Evolutionary conservation across 2,329 filamentous ascomycete genomes (phyloP), one percentile per base, ranked within the genome.

Genomic region (Fusarium sarcochroum): DNA sequence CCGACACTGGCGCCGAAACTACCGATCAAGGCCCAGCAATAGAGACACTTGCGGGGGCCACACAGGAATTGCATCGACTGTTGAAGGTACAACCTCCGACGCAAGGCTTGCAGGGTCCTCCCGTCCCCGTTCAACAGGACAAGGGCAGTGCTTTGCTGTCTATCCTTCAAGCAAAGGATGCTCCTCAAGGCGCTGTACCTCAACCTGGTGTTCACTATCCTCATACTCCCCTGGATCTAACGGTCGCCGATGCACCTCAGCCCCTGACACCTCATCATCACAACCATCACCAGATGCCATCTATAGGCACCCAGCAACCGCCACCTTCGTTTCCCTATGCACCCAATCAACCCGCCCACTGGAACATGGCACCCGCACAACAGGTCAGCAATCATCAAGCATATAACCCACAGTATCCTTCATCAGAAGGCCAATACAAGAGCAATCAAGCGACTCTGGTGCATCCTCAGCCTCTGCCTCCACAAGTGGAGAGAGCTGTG

Each of bases 211-310:
- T 57, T 61, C 77, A 75, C 56, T 73, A 77, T 62, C 84, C 82
- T 41, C 83, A 84, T 50, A 87, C 86, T 7, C 85, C 88, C 10
- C 76, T 87, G 32, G 87, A 91, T 15, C 86, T 88, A 63, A 81
- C 82, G 18, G 78, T 82, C 50, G 75, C 77, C 7, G 82, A 85
- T 25, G 82, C 84, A 21, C 75, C 84, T 27, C 84, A 86, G 73
- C 87, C 89, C 15, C 81, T 80, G 40, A 87, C 85, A 41, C 88
- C 89, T 8, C 88, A 89, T 73, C 84, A 86, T 57, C 84, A 85
- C 15, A 75, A 79, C 40, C 84, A 84, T 27, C 81, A 82, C 20
- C 76, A 85, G 17, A 82, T 84, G 13, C 67, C 67, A 46, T 68
- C 71, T 5, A 70, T 69, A 60, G 69, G 67, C 45, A 64, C 69